phyloP scores from a whole-genome alignment of 2,329 filamentous ascomycete genomes.

The Fusarium sororula region DNA sequence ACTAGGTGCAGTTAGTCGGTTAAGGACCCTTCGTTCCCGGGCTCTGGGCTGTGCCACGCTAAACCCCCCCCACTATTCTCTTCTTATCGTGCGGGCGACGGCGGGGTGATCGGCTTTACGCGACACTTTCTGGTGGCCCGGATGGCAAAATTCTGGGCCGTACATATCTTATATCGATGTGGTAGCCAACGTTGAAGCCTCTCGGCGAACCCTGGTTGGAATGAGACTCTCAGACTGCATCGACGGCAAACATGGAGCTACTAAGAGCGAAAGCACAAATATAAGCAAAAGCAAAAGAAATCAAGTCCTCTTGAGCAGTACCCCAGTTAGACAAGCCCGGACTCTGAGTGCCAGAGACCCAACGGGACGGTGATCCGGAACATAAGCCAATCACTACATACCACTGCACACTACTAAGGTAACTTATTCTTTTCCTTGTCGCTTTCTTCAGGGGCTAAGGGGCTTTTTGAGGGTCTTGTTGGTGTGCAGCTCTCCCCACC shows the following conservation, averaged over 20 bases:
- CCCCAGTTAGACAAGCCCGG: conserved; percentile 3
- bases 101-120: conserved; percentile 26
- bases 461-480: conserved; percentile 27
- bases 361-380: conserved; percentile 30
- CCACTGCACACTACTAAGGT: background rate
- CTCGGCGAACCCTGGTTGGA: conserved; percentile 26
- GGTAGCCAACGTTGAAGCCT: conserved; percentile 13
- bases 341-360: conserved; percentile 10
- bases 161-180: conserved; percentile 9
- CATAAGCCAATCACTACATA: conserved; percentile 20
- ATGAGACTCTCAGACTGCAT: conserved; percentile 24
- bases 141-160: conserved; percentile 13
- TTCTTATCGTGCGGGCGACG: conserved; percentile 23
- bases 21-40: conserved; percentile 22
- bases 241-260: conserved; percentile 28
- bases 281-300: background rate
- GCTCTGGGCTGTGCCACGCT: conserved; percentile 13
- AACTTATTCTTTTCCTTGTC: background rate
- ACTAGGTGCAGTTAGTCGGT: background rate
- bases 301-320: background rate
- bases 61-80: conserved; percentile 21
- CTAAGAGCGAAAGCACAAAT: background rate
- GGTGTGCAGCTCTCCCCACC: conserved; percentile 17
- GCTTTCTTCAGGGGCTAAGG: conserved; percentile 23
- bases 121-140: conserved; percentile 10